Evolutionary conservation across 768 basidiomycete species (phyloP), one percentile per base, ranked within the genome.

Genomic region (Tulasnella sp.): DNA sequence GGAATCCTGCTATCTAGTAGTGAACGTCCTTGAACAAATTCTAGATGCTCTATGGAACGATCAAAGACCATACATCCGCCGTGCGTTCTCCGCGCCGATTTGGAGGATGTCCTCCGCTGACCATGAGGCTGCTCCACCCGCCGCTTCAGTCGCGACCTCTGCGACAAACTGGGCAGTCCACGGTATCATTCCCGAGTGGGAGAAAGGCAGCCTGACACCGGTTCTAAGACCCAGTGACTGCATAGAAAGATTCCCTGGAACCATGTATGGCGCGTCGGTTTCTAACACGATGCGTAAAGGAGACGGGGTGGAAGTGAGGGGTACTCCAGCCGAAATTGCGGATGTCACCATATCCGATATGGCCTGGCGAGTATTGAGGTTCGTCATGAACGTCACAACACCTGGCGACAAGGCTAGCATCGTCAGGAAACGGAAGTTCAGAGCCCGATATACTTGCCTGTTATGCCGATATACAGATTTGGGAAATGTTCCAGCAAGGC

Each of bases 201-300:
- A 93, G 10, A 95, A 83, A 0, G 94, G 92, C 0, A 95, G 84
- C 81, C 82, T 81, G 24, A 80, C 76, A 34, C 81, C 81, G 21
- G 56, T 56, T 58, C 81, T 83, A 81, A 90, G 90, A 77, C 87
- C 78, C 16, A 84, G 58, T 8, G 81, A 81, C 0, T 89, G 87
- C 0, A 94, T 84, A 0, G 90, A 86, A 2, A 96, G 84, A 80
- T 93, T 95, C 0, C 89, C 86, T 0, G 95, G 95, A 0, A 92
- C 88, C 95, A 96, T 96, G 86, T 89, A 96, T 0, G 95, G 95
- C 3, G 94, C 94, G 81, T 96, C 95, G 0, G 95, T 95, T 85
- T 96, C 95, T 3, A 96, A 87, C 0, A 95, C 84, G 82, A 88
- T 85, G 27, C 87, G 85, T 1, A 86, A 82, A 0, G 81, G 42